phyloP scores from a whole-genome alignment of 768 basidiomycete species.

The Bullera alba region DNA sequence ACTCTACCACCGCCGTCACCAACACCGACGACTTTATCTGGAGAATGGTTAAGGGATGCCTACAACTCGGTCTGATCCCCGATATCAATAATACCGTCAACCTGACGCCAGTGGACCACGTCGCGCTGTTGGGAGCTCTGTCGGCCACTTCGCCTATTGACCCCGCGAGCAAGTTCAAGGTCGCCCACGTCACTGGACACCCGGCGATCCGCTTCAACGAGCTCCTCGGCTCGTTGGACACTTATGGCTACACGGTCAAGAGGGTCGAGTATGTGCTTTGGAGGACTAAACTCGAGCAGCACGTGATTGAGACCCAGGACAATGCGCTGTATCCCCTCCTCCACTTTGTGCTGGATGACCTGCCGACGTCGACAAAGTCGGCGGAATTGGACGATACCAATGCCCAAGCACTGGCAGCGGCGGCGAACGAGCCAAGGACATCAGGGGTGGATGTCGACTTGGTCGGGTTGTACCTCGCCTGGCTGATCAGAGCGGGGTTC shows the following conservation, averaged over 20 bases:
- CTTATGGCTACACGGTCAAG: constrained; percentile 72
- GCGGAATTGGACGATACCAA: constrained; percentile 83
- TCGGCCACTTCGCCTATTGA: constrained; percentile 50
- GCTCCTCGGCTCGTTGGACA: constrained; percentile 63
- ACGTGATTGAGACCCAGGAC: constrained; percentile 88
- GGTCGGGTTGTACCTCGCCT: constrained; percentile 82
- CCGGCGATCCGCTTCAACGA: constrained; percentile 83
- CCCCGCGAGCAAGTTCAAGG: constrained; percentile 46
- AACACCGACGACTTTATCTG: constrained; percentile 99
- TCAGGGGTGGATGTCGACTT: constrained; percentile 66
- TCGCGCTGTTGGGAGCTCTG: constrained; percentile 69
- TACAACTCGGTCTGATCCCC: constrained; percentile 91
- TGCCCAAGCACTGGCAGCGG: constrained; percentile 58
- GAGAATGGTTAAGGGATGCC: constrained; percentile 96
- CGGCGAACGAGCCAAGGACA: constrained; percentile 46
- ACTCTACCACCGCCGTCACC: constrained; percentile 81
- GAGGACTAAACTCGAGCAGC: constrained; percentile 85
- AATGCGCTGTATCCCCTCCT: constrained; percentile 95
- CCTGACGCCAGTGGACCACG: constrained; percentile 96
- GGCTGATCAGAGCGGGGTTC: constrained; percentile 82
- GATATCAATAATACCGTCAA: constrained; percentile 98
- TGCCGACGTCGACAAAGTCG: constrained; percentile 92
- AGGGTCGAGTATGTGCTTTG: constrained; percentile 84
- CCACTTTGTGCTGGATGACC: constrained; percentile 93
- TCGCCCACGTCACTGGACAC: constrained; percentile 66